Evolutionary conservation across 768 basidiomycete species (phyloP).

Genomic region (Hebeloma cylindrosporum): DNA sequence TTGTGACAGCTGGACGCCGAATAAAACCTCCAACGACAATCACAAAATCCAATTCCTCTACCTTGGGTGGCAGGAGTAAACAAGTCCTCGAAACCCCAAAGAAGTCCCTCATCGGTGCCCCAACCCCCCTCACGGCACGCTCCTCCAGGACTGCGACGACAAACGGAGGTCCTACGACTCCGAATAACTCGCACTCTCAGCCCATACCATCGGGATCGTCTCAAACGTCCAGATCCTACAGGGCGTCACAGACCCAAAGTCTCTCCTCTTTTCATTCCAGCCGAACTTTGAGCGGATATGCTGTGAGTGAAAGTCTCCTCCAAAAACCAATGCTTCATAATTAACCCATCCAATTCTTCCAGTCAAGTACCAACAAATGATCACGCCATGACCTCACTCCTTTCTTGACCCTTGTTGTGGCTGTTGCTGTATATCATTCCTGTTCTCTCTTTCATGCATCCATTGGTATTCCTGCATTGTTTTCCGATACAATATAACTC

Average conservation of each 20-base stretch:
- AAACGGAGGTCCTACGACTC: slow-evolving; percentile 57
- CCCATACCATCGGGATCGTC: slow-evolving; percentile 56
- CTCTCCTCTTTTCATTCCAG: slow-evolving; percentile 75
- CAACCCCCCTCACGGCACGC: slow-evolving; percentile 83
- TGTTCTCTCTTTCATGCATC: slow-evolving; percentile 34
- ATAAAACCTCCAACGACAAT: slow-evolving; percentile 46
- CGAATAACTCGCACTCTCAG: slow-evolving; percentile 54
- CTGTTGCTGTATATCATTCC: slow-evolving; percentile 34
- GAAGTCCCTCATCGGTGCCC: slow-evolving; percentile 87
- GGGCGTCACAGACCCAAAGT: slow-evolving; percentile 67
- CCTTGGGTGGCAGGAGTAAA: slow-evolving; percentile 55
- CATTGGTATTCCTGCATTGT: slow-evolving; percentile 33
- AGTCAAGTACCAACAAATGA: slow-evolving; percentile 46
- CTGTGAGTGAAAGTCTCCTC: slow-evolving; percentile 44
- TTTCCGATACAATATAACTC: slow-evolving; percentile 31
- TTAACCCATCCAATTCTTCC: slow-evolving; percentile 13
- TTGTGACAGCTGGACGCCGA: slow-evolving; percentile 69
- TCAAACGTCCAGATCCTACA: slow-evolving; percentile 65
- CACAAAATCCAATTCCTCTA: slow-evolving; percentile 55
- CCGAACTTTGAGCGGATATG: slow-evolving; percentile 69
- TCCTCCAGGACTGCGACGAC: slow-evolving; percentile 55
- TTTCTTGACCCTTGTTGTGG: slow-evolving; percentile 18
- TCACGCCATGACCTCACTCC: slow-evolving; percentile 12
- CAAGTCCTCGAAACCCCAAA: slow-evolving; percentile 70
- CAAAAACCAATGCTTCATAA: neutral